Evolutionary conservation across 2,329 filamentous ascomycete species (phyloP).

Genomic region (Tolypocladium album): DNA sequence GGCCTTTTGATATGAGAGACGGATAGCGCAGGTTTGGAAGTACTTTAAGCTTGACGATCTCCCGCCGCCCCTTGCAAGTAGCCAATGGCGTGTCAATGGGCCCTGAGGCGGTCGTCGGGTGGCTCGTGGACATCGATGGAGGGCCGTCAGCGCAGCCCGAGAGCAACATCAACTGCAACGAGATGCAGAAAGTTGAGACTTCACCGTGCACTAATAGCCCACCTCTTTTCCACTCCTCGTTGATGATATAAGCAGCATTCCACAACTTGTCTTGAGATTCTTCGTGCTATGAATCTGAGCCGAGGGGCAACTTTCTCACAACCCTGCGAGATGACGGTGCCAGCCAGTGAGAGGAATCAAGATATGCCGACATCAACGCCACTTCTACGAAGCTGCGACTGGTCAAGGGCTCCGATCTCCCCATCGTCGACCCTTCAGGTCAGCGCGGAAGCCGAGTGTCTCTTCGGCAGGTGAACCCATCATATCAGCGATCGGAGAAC

Average conservation of each 20-base stretch:
- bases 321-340: background rate
- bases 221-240: background rate
- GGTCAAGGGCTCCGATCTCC: too few species aligned
- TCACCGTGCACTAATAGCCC: too few species aligned
- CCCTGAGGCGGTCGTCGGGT: too few species aligned
- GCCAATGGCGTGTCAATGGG: background rate
- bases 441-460: too few species aligned
- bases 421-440: too few species aligned
- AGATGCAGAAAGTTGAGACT: background rate
- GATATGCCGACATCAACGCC: too few species aligned
- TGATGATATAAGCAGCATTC: background rate
- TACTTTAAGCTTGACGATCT: background rate
- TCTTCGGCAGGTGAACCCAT: constrained; percentile 5
- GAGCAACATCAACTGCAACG: background rate
- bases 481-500: constrained; percentile 3
- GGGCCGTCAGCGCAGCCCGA: too few species aligned
- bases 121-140: too few species aligned
- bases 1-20: background rate
- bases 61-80: background rate
- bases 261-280: background rate
- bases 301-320: background rate
- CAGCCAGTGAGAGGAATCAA: background rate
- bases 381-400: too few species aligned
- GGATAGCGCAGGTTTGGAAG: background rate
- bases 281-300: too few species aligned